Evolutionary conservation across 148 eudicot species (phyloP).

Genomic region (Rhododendron ferrugineum): DNA sequence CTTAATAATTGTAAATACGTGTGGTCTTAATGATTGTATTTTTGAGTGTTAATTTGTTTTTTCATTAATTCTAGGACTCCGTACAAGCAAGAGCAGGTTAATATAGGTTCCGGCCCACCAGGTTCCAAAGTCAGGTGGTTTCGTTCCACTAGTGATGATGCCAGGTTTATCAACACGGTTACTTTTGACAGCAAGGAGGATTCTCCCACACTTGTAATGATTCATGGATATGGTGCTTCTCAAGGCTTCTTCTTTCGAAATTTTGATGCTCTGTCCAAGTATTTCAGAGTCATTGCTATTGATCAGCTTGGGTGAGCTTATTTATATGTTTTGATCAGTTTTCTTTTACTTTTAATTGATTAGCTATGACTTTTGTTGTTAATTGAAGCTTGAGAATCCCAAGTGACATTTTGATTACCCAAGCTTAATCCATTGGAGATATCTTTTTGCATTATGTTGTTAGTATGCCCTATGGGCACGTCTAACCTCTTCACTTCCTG

Average conservation of each 20-base stretch:
- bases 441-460: neutral
- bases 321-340: neutral
- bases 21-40: neutral
- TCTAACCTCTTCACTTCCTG: neutral
- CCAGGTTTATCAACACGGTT: conserved; percentile 84
- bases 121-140: conserved; percentile 92
- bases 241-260: conserved; percentile 98
- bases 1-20: neutral
- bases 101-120: conserved; percentile 89
- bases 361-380: neutral
- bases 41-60: conserved; percentile 10
- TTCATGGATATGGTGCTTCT: conserved; percentile 96
- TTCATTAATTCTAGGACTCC: conserved; percentile 50
- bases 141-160: conserved; percentile 77
- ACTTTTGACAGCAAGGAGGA: conserved; percentile 68
- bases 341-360: neutral
- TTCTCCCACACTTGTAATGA: conserved; percentile 86
- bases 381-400: neutral
- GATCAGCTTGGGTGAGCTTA: conserved; percentile 88
- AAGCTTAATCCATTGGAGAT: neutral
- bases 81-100: conserved; percentile 67
- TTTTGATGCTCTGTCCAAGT: conserved; percentile 74
- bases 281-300: conserved; percentile 81
- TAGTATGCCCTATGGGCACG: neutral
- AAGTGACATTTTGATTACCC: neutral